These are phyloP conservation scores for Microglena sp. DNA, from an alignment of 139 green algal species.

Conservation along the genomic window DNA sequence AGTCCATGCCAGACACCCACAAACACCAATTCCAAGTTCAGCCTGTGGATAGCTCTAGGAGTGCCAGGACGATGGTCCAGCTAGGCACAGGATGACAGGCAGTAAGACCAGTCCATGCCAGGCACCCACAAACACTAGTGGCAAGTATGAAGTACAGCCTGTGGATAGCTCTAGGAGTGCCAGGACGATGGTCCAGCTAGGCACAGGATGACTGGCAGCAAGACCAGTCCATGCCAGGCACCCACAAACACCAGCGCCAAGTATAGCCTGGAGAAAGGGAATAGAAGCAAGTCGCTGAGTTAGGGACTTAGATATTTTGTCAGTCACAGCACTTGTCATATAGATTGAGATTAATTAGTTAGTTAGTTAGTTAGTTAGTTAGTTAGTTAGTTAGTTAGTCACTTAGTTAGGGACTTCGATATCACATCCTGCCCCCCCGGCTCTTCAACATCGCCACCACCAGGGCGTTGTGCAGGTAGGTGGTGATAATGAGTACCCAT, in stretches of 20 bases:
- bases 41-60: conserved; percentile 14
- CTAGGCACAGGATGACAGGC: conserved; percentile 62
- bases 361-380: background rate
- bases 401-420: background rate
- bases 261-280: conserved; percentile 55
- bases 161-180: background rate
- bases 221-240: conserved; percentile 72
- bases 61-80: conserved; percentile 29
- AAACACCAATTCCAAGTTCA: conserved; percentile 78
- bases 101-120: conserved; percentile 80
- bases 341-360: too few species aligned
- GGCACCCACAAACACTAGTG: conserved; percentile 68
- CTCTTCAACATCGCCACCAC: background rate
- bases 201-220: conserved; percentile 74
- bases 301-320: background rate
- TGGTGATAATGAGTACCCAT: too few species aligned
- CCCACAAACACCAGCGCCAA: conserved; percentile 73
- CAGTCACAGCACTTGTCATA: too few species aligned
- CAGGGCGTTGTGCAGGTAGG: too few species aligned
- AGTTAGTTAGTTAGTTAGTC: background rate
- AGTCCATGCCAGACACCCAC: conserved; percentile 74
- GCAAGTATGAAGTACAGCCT: conserved; percentile 82
- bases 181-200: conserved; percentile 35
- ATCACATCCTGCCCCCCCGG: background rate
- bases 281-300: background rate